Conservation (phyloP, 2,329 filamentous ascomycete species). For the Alternaria gansuensis region DNA sequence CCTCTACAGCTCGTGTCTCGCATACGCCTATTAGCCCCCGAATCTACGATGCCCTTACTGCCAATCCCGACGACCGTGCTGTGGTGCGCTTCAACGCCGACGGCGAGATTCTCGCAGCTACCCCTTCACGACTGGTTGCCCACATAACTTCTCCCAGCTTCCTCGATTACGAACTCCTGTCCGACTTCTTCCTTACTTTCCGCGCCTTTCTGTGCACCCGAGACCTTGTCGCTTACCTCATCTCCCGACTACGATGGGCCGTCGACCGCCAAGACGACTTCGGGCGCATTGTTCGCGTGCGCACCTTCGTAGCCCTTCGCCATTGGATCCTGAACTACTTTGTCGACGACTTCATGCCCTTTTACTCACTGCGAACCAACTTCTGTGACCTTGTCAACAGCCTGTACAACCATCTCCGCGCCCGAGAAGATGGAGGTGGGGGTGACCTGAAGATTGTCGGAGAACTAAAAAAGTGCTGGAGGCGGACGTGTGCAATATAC, state of each 20-base stretch:
- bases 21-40: slow-evolving; percentile 62
- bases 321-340: slow-evolving; percentile 99
- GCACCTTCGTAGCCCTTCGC: slow-evolving; percentile 91
- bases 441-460: slow-evolving; percentile 85
- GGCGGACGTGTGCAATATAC: slow-evolving; percentile 85
- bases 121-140: slow-evolving; percentile 87
- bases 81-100: slow-evolving; percentile 83
- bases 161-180: slow-evolving; percentile 94
- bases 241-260: slow-evolving; percentile 88
- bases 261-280: slow-evolving; percentile 80
- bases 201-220: slow-evolving; percentile 81
- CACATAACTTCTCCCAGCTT: slow-evolving; percentile 97
- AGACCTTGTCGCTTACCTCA: slow-evolving; percentile 81
- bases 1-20: slow-evolving; percentile 50
- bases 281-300: slow-evolving; percentile 91
- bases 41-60: slow-evolving; percentile 83
- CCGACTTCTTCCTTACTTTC: slow-evolving; percentile 97
- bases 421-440: slow-evolving; percentile 62
- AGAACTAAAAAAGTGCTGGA: slow-evolving; percentile 97
- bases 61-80: slow-evolving; percentile 80
- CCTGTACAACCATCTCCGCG: slow-evolving; percentile 63
- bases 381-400: slow-evolving; percentile 85
- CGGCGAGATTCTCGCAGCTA: slow-evolving; percentile 85
- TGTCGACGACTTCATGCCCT: slow-evolving; percentile 86
- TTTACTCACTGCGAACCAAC: slow-evolving; percentile 74